Percentiles rank a stretch among this genome's conserved stretches.
Conservation (phyloP, 1,284 basidiomycete species). For the Pseudozyma hubeiensis region DNA sequence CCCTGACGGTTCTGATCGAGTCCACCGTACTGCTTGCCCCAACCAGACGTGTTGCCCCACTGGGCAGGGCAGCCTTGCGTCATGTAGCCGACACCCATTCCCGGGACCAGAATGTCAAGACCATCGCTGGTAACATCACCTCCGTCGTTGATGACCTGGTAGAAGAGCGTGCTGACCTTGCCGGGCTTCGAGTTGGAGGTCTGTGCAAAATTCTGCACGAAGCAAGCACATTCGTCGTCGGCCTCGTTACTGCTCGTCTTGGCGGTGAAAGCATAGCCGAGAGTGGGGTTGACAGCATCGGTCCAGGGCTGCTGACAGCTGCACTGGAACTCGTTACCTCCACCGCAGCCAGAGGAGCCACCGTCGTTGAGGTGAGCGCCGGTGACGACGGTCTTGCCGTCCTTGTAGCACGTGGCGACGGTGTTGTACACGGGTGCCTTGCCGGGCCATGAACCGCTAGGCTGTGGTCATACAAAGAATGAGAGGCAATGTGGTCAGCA, state of each 20-base stretch:
- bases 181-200: slow-evolving; percentile 11
- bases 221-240: slow-evolving; percentile 33
- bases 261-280: slow-evolving; percentile 40
- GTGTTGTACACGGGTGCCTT: slow-evolving; percentile 32
- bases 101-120: slow-evolving; percentile 45
- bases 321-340: slow-evolving; percentile 39
- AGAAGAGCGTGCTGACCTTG: slow-evolving; percentile 40
- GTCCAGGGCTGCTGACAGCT: slow-evolving; percentile 47
- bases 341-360: slow-evolving; percentile 40
- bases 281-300: slow-evolving; percentile 16
- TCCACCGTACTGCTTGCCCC: slow-evolving; percentile 43
- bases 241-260: slow-evolving; percentile 24
- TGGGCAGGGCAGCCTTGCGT: slow-evolving; percentile 31
- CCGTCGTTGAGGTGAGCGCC: slow-evolving; percentile 22
- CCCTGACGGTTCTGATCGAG: slow-evolving; percentile 26
- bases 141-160: slow-evolving; percentile 43
- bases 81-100: slow-evolving; percentile 34
- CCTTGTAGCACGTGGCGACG: slow-evolving; percentile 18
- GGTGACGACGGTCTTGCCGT: slow-evolving; percentile 40
- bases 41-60: slow-evolving; percentile 25
- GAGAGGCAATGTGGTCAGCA: slow-evolving; percentile 2
- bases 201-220: slow-evolving; percentile 20
- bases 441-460: not conserved
- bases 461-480: not conserved
- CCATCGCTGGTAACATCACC: slow-evolving; percentile 22